Base-by-base conservation (phyloP, 768 basidiomycete species). In the Daedaleopsis sinensis region DNA sequence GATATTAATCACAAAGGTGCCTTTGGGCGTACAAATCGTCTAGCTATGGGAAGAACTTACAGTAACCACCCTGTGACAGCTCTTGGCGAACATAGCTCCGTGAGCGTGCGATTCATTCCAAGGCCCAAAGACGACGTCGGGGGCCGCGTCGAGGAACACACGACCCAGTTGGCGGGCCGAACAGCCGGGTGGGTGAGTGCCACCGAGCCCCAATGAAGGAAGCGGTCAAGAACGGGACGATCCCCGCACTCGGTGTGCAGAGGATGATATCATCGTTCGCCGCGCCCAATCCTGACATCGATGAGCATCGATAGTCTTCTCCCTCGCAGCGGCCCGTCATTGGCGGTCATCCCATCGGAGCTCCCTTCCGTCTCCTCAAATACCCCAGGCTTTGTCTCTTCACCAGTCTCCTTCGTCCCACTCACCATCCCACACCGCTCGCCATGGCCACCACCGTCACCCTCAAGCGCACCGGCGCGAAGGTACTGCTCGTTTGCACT, bases 401-500 rank as follows among this genome's bases (percentile, higher is more conserved):
- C 59, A 47, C 57, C 62, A 51, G 54, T 21, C 37, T 43, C 23
- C 57, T 60, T 61, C 58, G 37, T 47, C 52, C 57, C 52, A 68
- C 62, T 58, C 32, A 62, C 24, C 57, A 62, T 24, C 47, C 47
- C 27, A 32, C 27, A 49, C 21, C 21, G 2, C 47, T 21, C 65
- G 55, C 62, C 62, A 88, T 88, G 85, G 73, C 84, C 51, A 69
- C 82, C 56, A 64, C 86, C 71, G 58, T 64, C 58, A 72, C 75
- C 21, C 74, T 90, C 71, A 84, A 84, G 71, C 77, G 85, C 66
- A 89, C 86, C 48, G 82, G 80, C 18, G 80, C 82, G 62, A 83
- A 87, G 82, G 88, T 81, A 59, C 21, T 71, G 51, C 1, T 43
- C 23, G 42, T 23, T n/a, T 54, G 42, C 48, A 47, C 9, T 18